These are phyloP conservation scores for Aspergillus puulaauensis DNA, from an alignment of 2,329 filamentous ascomycete species.

Conservation along the genomic window DNA sequence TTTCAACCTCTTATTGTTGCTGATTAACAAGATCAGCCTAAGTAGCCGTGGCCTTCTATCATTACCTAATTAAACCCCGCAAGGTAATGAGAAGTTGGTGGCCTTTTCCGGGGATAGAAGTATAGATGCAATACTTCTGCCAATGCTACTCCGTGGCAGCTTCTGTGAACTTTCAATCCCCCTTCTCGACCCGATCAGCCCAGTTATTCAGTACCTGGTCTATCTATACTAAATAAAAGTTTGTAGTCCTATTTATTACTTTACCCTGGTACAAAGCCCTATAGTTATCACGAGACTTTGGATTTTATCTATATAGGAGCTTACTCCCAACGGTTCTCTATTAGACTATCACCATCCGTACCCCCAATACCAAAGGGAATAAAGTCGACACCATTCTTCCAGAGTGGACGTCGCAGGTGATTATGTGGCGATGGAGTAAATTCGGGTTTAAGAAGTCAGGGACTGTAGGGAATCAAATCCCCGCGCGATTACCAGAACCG, in stretches of 20 bases:
- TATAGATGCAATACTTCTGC: constrained; percentile 16
- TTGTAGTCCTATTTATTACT: constrained; percentile 9
- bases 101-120: too few species aligned
- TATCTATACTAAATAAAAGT: constrained; percentile 14
- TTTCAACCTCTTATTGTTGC: too few species aligned
- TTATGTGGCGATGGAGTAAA: constrained; percentile 5
- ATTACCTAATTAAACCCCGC: too few species aligned
- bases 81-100: too few species aligned
- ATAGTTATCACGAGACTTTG: constrained; percentile 5
- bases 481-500: constrained; percentile 19
- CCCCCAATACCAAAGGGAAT: constrained; percentile 16
- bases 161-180: constrained; percentile 31
- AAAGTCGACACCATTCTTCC: constrained; percentile 15
- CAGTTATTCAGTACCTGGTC: constrained; percentile 28
- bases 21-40: too few species aligned
- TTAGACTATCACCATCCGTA: constrained; percentile 14
- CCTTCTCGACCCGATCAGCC: constrained; percentile 22
- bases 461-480: constrained; percentile 14
- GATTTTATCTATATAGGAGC: constrained; percentile 1
- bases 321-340: constrained; percentile 5
- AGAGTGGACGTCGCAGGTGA: not conserved
- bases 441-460: constrained; percentile 13
- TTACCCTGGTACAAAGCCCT: too few species aligned
- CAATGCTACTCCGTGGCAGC: constrained; percentile 26
- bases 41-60: too few species aligned